Base-by-base conservation (phyloP, 1,284 basidiomycete genomes). In the Calocybe gambosa region DNA sequence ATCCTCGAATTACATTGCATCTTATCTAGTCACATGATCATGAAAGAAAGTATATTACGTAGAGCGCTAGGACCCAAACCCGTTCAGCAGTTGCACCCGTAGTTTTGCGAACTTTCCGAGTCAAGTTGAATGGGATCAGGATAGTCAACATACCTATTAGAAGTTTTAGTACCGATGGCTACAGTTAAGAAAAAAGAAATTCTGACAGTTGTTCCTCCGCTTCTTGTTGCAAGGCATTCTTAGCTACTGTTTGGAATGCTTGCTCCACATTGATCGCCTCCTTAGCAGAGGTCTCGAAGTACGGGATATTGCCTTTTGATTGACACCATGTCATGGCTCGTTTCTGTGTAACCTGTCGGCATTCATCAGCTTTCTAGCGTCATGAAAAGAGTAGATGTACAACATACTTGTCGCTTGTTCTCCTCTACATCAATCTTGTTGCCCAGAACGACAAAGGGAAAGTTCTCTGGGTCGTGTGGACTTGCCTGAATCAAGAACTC, bases 351-450 rank as follows among this genome's bases (percentile, higher is more conserved):
- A 98, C 93, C 92, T 94, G 44, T 8, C n/a, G 28, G 23, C 10
- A 18, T 8, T 3, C 7, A 23, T 6, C 13, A 21, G 43, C 55
- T 5, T 47, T 41, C 25, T 41, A 40, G 39, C 19, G 3, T 38
- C 39, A 15, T 9, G 38, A 19, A 26, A 16, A 26, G 20, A 18
- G 45, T 25, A 33, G 46, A 36, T n/a, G 36, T 31, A 42, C 18
- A 35, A 40, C 78, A 49, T 51, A 93, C 95, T 83, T 96, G 93
- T 56, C 96, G 83, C 72, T 98, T 99, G 66, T 86, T 89, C 75
- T 99, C 95, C 73, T 99, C 96, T 62, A 98, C 90, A 68, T 99
- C 96, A 68, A 99, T 96, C 89, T 99, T 99, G 77, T 99, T 99
- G 16, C 96, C 96, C 49, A 99, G 74, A 5, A 99, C 93, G 49